Percentiles rank a stretch among this genome's conserved stretches.
Evolutionary conservation across 2,329 filamentous ascomycete species (phyloP).

Genomic region (Fusarium oxysporum): DNA sequence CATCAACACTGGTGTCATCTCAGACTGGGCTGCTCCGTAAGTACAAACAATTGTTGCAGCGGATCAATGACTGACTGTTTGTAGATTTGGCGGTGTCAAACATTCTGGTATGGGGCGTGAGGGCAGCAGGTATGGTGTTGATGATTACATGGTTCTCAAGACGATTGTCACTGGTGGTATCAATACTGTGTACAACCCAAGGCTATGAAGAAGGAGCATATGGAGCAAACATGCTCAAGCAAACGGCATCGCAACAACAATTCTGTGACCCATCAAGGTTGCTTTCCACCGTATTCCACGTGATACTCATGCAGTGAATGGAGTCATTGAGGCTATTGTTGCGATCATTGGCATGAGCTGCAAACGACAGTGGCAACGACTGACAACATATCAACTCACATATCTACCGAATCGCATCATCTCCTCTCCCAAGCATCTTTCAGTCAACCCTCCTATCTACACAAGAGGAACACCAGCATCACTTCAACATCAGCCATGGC

Average conservation of each 20-base stretch:
- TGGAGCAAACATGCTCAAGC: neutral
- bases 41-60: neutral
- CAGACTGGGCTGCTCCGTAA: constrained; percentile 45
- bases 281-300: neutral
- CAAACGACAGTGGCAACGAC: neutral
- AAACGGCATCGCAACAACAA: neutral
- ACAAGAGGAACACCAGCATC: too few relatives aligned
- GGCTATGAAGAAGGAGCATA: neutral
- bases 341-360: neutral
- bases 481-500: neutral
- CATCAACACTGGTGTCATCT: constrained; percentile 65
- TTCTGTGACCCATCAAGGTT: neutral
- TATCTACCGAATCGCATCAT: neutral
- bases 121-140: constrained; percentile 69
- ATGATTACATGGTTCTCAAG: constrained; percentile 69
- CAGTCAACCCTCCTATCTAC: neutral
- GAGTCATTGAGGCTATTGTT: neutral
- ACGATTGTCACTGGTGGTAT: constrained; percentile 59
- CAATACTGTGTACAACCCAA: constrained; percentile 15
- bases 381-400: neutral
- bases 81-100: constrained; percentile 70
- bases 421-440: neutral
- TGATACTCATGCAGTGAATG: neutral
- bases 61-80: constrained; percentile 4
- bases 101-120: constrained; percentile 71